phyloP scores from a whole-genome alignment of 495 filamentous ascomycete genomes.

The Peziza echinospora region DNA sequence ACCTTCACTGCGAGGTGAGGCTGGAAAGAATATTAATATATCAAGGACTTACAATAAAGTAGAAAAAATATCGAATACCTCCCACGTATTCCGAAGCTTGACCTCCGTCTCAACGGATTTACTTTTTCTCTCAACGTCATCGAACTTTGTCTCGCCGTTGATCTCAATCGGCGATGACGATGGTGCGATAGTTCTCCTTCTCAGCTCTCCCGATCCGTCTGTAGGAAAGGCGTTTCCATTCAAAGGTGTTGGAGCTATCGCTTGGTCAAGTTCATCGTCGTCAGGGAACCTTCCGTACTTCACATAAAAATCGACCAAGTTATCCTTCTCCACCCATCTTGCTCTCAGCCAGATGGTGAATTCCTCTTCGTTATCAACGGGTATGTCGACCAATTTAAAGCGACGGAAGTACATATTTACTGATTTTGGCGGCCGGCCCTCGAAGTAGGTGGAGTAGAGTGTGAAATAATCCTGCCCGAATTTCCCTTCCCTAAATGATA shows the following conservation, averaged over 20 bases:
- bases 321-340: slow-evolving; percentile 65
- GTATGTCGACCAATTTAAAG: slow-evolving; percentile 43
- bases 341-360: slow-evolving; percentile 57
- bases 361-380: slow-evolving; percentile 34
- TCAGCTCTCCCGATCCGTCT: slow-evolving; percentile 12
- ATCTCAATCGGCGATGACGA: neutral
- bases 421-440: slow-evolving; percentile 57
- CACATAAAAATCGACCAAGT: slow-evolving; percentile 46
- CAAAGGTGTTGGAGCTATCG: too few relatives aligned
- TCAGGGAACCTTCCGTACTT: slow-evolving; percentile 48
- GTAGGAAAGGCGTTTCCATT: slow-evolving; percentile 10
- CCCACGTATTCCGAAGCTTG: slow-evolving; percentile 26
- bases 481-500: slow-evolving; percentile 32
- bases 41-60: neutral
- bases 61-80: slow-evolving; percentile 34
- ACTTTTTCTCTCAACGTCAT: neutral
- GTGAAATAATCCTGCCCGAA: slow-evolving; percentile 62
- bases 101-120: slow-evolving; percentile 28
- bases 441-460: slow-evolving; percentile 46
- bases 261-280: slow-evolving; percentile 22
- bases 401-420: slow-evolving; percentile 74
- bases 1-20: too few relatives aligned
- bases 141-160: neutral
- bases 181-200: neutral
- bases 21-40: too few relatives aligned